phyloP scores from a whole-genome alignment of 2,329 filamentous ascomycete species.

The Aspergillus fumigatus region DNA sequence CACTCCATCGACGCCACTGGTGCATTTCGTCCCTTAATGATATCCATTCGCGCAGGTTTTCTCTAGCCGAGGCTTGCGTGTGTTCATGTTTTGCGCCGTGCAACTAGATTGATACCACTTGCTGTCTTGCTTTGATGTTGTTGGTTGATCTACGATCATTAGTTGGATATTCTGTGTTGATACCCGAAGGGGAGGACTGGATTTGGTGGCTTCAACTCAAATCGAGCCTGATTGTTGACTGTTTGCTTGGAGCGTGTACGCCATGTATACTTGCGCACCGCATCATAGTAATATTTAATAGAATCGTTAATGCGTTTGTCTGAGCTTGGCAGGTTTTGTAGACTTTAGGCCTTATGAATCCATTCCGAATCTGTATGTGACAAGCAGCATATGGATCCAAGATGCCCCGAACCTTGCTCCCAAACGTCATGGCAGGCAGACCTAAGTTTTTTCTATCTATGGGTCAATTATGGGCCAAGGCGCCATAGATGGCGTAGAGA shows the following conservation, averaged over 20 bases:
- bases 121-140: conserved; percentile 28
- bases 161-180: conserved; percentile 30
- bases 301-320: conserved; percentile 26
- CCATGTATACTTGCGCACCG: conserved; percentile 21
- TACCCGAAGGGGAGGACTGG: conserved; percentile 30
- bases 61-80: conserved; percentile 16
- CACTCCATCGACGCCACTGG: conserved; percentile 14
- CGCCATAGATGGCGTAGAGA: neutral
- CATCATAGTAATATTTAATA: conserved; percentile 37
- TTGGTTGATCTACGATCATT: conserved; percentile 20
- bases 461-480: neutral
- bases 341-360: neutral
- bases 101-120: conserved; percentile 37
- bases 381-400: neutral
- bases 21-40: conserved; percentile 33
- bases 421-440: too few species aligned
- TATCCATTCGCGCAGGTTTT: conserved; percentile 29
- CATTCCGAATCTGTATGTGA: neutral
- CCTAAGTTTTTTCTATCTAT: neutral
- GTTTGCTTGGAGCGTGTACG: conserved; percentile 17
- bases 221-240: conserved; percentile 22
- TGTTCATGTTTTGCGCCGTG: conserved; percentile 25
- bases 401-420: too few species aligned
- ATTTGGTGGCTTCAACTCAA: conserved; percentile 12
- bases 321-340: conserved; percentile 1